These are phyloP conservation scores for Magnusiomyces suaveolens DNA, from an alignment of 1,139 yeast species.

Conservation along the genomic window DNA sequence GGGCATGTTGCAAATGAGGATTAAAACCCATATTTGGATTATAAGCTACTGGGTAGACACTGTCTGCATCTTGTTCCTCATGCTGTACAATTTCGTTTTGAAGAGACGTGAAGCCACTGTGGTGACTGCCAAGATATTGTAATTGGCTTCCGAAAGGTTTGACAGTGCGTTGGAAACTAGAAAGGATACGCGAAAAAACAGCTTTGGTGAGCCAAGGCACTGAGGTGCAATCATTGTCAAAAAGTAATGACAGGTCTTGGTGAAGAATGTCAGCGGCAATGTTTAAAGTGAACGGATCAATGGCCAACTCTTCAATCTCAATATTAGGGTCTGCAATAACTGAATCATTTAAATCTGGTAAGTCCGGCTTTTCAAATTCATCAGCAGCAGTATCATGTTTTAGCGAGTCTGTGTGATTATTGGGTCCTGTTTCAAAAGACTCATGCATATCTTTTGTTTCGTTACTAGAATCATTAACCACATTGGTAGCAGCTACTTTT, in stretches of 20 bases:
- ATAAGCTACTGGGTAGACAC: neutral
- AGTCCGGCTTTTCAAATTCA: too few species aligned
- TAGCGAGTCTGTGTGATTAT: too few species aligned
- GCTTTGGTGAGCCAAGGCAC: neutral
- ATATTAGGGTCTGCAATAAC: neutral
- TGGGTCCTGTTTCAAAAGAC: too few species aligned
- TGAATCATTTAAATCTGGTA: neutral
- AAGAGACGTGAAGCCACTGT: neutral
- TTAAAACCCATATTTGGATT: neutral
- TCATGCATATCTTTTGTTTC: too few species aligned
- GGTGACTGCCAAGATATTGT: neutral
- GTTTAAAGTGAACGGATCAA: neutral
- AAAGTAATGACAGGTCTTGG: neutral
- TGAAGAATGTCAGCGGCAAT: neutral
- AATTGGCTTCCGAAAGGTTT: neutral
- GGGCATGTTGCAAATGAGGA: neutral
- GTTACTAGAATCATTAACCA: too few species aligned
- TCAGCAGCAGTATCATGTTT: too few species aligned
- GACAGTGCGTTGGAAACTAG: neutral
- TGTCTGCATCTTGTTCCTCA: too few species aligned
- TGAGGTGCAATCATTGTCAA: neutral
- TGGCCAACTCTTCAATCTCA: neutral
- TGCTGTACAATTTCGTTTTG: too few species aligned
- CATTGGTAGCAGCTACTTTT: too few species aligned
- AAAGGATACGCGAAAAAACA: neutral